These are phyloP conservation scores for Phytophthora fragariaefolia DNA, from an alignment of 352 stramenopile species.

Conservation along the genomic window DNA sequence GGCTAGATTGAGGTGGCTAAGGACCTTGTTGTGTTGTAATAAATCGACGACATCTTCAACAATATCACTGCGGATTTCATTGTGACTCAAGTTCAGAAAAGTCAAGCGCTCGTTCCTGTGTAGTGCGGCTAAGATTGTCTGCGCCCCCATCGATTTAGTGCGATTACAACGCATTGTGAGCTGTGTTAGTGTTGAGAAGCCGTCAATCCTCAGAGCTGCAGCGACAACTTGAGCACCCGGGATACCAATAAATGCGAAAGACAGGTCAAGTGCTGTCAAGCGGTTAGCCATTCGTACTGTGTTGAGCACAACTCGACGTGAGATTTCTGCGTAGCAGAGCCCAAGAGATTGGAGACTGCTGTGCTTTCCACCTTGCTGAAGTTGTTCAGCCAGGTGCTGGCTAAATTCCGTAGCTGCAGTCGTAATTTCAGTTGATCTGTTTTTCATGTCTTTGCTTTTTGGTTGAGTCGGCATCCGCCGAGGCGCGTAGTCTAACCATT, in stretches of 20 bases:
- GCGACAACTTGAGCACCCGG: slow-evolving; percentile 40
- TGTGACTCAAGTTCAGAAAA: slow-evolving; percentile 40
- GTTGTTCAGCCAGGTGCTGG: slow-evolving; percentile 18
- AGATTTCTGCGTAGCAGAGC: slow-evolving; percentile 26
- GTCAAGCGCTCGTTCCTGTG: slow-evolving; percentile 37
- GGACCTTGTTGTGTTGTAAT: slow-evolving; percentile 35
- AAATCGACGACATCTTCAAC: slow-evolving; percentile 20
- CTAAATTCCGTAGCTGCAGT: slow-evolving; percentile 27
- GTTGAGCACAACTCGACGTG: slow-evolving; percentile 35
- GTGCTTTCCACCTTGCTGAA: slow-evolving; percentile 16
- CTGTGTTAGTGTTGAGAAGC: slow-evolving; percentile 41
- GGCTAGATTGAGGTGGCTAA: slow-evolving; percentile 40
- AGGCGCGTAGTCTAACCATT: slow-evolving; percentile 1
- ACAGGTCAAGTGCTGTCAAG: slow-evolving; percentile 41
- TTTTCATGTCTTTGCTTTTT: neutral
- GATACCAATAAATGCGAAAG: slow-evolving; percentile 51
- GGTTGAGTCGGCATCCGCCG: slow-evolving; percentile 1
- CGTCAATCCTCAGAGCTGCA: slow-evolving; percentile 39
- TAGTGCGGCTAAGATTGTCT: slow-evolving; percentile 30
- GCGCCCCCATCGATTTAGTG: slow-evolving; percentile 39
- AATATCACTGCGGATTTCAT: slow-evolving; percentile 43
- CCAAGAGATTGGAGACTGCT: slow-evolving; percentile 19
- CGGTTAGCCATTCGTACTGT: slow-evolving; percentile 39
- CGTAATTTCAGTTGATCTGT: slow-evolving; percentile 8
- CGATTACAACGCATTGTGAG: slow-evolving; percentile 44